These are phyloP conservation scores for Gremmenia infestans DNA, from an alignment of 2,329 filamentous ascomycete genomes.

Conservation along the genomic window DNA sequence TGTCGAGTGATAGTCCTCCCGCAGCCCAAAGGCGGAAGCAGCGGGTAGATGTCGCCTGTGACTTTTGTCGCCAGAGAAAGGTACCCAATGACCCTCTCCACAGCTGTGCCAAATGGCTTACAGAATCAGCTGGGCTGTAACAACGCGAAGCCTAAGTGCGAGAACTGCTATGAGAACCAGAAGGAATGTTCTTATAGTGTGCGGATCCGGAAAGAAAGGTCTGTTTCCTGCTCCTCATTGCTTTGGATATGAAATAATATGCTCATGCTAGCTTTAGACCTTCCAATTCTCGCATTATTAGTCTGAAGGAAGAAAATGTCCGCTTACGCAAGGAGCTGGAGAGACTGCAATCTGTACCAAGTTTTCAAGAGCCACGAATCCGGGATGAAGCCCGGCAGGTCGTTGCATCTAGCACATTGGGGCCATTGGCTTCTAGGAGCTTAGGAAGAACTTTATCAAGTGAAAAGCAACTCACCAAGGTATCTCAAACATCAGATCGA, in stretches of 20 bases:
- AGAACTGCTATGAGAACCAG: slow-evolving; percentile 42
- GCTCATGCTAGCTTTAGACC: slow-evolving; percentile 3
- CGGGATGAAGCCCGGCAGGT: not conserved
- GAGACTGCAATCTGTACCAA: not conserved
- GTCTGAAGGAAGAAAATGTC: slow-evolving; percentile 8
- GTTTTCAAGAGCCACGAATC: not conserved
- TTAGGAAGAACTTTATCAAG: too few relatives aligned
- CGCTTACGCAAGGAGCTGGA: not conserved
- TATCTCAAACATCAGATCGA: not conserved
- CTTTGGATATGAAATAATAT: not conserved
- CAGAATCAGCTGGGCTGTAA: slow-evolving; percentile 44
- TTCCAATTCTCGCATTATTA: slow-evolving; percentile 5
- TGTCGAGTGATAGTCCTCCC: too few relatives aligned
- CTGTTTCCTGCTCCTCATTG: not conserved
- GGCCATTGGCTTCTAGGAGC: too few relatives aligned
- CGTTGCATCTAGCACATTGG: too few relatives aligned
- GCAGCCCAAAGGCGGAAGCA: not conserved
- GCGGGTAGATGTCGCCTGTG: slow-evolving; percentile 8
- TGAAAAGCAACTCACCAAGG: not conserved
- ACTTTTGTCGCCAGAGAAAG: slow-evolving; percentile 11
- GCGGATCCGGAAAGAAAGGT: slow-evolving; percentile 6
- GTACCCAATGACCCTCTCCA: not conserved
- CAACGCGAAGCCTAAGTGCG: slow-evolving; percentile 39
- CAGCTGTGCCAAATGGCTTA: not conserved
- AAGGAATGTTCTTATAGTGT: slow-evolving; percentile 9